phyloP scores from a whole-genome alignment of 495 filamentous ascomycete species.

The Aspergillus haitiensis region DNA sequence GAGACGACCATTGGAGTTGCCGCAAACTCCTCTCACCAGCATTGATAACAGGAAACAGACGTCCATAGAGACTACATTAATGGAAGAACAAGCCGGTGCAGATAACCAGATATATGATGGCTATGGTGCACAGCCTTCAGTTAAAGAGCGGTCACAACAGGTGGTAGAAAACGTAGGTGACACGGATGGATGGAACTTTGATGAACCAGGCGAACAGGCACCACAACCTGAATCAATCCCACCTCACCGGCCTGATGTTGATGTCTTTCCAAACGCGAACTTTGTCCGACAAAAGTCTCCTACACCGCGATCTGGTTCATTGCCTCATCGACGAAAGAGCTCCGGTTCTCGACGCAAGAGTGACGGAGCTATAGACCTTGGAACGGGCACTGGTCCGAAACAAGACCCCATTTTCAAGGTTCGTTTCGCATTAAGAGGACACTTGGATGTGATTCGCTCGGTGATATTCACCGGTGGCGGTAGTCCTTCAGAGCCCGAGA shows the following conservation, averaged over 20 bases:
- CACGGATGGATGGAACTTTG: constrained; percentile 88
- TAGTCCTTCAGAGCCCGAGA: constrained; percentile 90
- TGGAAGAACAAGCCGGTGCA: constrained; percentile 58
- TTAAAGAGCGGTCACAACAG: constrained; percentile 37
- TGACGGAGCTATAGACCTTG: constrained; percentile 51
- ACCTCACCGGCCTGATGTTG: constrained; percentile 72
- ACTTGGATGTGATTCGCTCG: constrained; percentile 88
- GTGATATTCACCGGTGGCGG: constrained; percentile 96
- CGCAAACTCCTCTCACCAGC: constrained; percentile 37
- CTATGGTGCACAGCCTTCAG: constrained; percentile 50
- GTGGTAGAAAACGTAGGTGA: constrained; percentile 52
- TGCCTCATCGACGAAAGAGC: constrained; percentile 77
- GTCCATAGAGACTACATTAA: constrained; percentile 36
- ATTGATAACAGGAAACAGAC: constrained; percentile 41
- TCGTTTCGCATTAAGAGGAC: constrained; percentile 85
- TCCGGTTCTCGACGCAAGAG: constrained; percentile 67
- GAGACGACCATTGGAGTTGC: constrained; percentile 41
- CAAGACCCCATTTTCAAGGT: constrained; percentile 82
- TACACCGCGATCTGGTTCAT: constrained; percentile 59
- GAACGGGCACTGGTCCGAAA: constrained; percentile 35
- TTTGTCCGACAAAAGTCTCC: constrained; percentile 75
- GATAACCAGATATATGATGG: constrained; percentile 57
- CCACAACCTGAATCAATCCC: constrained; percentile 52
- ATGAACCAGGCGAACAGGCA: constrained; percentile 56
- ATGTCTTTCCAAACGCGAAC: constrained; percentile 82